These are phyloP conservation scores for Rhodotorula sp. DNA, from an alignment of 1,284 basidiomycete genomes.

Conservation along the genomic window DNA sequence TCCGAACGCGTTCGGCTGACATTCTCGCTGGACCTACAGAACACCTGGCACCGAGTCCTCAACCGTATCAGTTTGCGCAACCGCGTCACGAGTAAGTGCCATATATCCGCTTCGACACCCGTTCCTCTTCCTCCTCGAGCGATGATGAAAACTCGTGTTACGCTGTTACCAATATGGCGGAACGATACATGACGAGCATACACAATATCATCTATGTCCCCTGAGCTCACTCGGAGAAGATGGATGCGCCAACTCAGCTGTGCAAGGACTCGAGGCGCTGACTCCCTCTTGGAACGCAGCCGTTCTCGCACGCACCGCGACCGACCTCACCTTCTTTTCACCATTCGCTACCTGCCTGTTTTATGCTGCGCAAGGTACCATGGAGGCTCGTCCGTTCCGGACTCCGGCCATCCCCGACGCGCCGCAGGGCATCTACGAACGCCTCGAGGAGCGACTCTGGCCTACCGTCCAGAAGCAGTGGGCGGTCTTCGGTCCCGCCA, in stretches of 20 bases:
- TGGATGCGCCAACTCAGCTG: background rate
- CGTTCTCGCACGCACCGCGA: constrained; percentile 35
- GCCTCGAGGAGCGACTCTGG: constrained; percentile 27
- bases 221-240: background rate
- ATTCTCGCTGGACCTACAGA: background rate
- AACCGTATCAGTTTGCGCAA: constrained; percentile 7
- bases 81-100: constrained; percentile 8
- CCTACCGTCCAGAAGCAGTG: constrained; percentile 36
- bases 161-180: constrained; percentile 9
- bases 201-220: constrained; percentile 12
- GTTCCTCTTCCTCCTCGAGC: background rate
- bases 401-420: constrained; percentile 11
- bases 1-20: background rate
- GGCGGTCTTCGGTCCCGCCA: constrained; percentile 41
- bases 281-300: constrained; percentile 20
- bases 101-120: background rate
- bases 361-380: constrained; percentile 41
- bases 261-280: background rate
- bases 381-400: constrained; percentile 41
- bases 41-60: constrained; percentile 22
- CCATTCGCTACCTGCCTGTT: constrained; percentile 45
- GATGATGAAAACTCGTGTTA: background rate
- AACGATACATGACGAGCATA: constrained; percentile 2
- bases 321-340: constrained; percentile 43
- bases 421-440: constrained; percentile 27